Percentiles rank a stretch among this genome's conserved stretches.
Conservation (phyloP, 176 grass and related monocot species). For the Triticum dicoccoides region DNA sequence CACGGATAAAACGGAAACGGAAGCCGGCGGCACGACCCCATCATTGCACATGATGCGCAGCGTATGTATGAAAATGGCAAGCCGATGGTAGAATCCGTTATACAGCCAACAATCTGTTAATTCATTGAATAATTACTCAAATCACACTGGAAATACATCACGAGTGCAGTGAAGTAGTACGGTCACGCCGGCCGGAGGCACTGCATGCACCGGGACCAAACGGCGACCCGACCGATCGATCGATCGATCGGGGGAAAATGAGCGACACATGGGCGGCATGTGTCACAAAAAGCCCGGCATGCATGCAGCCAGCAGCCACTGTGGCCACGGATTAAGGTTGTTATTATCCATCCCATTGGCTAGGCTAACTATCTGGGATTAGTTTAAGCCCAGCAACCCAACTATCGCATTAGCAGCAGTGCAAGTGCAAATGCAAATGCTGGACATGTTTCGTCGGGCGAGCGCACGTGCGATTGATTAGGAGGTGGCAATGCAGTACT, state of each 20-base stretch:
- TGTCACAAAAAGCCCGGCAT: constrained; percentile 34
- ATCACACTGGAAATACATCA: constrained; percentile 41
- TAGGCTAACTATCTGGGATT: background rate
- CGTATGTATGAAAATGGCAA: constrained; percentile 17
- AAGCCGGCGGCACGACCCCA: background rate
- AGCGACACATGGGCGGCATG: constrained; percentile 33
- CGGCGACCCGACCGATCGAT: constrained; percentile 3
- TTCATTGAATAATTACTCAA: constrained; percentile 38
- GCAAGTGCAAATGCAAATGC: background rate
- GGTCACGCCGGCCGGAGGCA: background rate
- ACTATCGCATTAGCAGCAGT: constrained; percentile 8
- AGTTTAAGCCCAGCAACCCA: constrained; percentile 21
- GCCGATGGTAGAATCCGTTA: background rate
- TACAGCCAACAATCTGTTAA: constrained; percentile 35
- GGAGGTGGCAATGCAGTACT: constrained; percentile 83
- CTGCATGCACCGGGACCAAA: constrained; percentile 38
- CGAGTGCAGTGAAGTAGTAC: background rate
- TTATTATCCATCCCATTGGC: constrained; percentile 28
- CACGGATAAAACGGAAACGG: background rate
- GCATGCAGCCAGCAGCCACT: constrained; percentile 40
- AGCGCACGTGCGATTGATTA: background rate
- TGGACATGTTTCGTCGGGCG: background rate
- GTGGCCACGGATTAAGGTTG: background rate
- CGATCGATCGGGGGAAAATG: background rate
- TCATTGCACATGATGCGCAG: background rate